These are phyloP conservation scores for Suillus bovinus DNA, from an alignment of 768 basidiomycete genomes.

Conservation along the genomic window DNA sequence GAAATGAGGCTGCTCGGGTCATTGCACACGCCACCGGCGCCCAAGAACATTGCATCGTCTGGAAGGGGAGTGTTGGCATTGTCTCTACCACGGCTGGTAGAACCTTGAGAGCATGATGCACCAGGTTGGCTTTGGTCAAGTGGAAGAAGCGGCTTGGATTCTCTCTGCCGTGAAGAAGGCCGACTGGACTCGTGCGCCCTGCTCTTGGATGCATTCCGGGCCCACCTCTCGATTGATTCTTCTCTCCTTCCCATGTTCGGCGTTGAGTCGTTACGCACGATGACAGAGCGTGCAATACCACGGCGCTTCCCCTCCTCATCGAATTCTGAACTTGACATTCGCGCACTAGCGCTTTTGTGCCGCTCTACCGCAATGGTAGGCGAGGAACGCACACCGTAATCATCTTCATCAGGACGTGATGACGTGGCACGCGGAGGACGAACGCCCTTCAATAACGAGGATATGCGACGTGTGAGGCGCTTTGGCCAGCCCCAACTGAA, in stretches of 20 bases:
- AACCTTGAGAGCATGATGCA: conserved; percentile 27
- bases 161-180: conserved; percentile 26
- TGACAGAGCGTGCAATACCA: conserved; percentile 20
- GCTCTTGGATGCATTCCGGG: conserved; percentile 24
- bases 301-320: conserved; percentile 32
- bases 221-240: conserved; percentile 36
- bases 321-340: conserved; percentile 16
- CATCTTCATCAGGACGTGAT: conserved; percentile 17
- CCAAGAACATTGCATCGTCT: conserved; percentile 54
- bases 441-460: conserved; percentile 49
- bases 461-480: conserved; percentile 43
- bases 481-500: conserved; percentile 63
- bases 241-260: conserved; percentile 27
- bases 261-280: conserved; percentile 23
- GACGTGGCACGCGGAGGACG: conserved; percentile 28
- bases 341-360: conserved; percentile 26
- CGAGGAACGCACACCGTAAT: conserved; percentile 34
- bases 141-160: conserved; percentile 9
- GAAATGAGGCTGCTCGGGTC: conserved; percentile 33
- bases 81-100: conserved; percentile 28
- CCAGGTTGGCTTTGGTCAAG: conserved; percentile 22
- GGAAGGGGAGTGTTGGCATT: conserved; percentile 21
- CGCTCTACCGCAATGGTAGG: conserved; percentile 26
- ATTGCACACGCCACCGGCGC: conserved; percentile 45
- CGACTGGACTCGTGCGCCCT: conserved; percentile 18